Percentiles rank a stretch among this genome's conserved stretches.
These are phyloP conservation scores for Tulasnella calospora DNA, from an alignment of 768 basidiomycete genomes.

Conservation along the genomic window DNA sequence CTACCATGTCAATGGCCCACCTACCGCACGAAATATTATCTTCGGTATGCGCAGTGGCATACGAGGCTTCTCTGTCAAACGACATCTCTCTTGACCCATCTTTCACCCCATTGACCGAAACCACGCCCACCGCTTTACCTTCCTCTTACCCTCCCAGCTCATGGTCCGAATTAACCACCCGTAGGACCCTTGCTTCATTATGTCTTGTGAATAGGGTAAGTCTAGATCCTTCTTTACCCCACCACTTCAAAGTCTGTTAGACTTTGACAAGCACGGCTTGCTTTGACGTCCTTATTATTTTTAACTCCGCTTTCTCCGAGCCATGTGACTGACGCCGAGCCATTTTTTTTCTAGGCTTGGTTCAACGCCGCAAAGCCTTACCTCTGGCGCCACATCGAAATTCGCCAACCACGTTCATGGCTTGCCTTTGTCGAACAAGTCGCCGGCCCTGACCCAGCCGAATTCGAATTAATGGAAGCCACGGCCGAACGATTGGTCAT, in stretches of 20 bases:
- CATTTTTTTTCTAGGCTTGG: constrained; percentile 46
- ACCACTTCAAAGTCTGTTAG: background rate
- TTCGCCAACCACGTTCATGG: constrained; percentile 80
- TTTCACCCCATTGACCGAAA: constrained; percentile 40
- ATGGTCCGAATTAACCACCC: constrained; percentile 63
- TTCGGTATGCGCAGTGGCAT: constrained; percentile 68
- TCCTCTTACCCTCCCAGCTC: constrained; percentile 66
- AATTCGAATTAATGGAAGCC: constrained; percentile 35
- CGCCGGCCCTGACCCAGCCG: constrained; percentile 35
- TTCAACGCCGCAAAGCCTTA: constrained; percentile 80
- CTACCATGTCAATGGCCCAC: background rate
- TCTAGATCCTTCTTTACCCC: background rate
- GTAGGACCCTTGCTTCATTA: constrained; percentile 62
- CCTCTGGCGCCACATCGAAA: constrained; percentile 80
- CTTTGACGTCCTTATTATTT: background rate
- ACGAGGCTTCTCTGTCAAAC: constrained; percentile 56
- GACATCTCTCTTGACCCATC: constrained; percentile 65
- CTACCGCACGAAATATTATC: constrained; percentile 54
- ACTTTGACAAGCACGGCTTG: background rate
- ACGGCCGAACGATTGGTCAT: constrained; percentile 46
- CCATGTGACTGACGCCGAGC: background rate
- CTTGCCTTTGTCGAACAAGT: constrained; percentile 75
- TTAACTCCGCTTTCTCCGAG: background rate
- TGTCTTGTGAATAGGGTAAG: constrained; percentile 61
- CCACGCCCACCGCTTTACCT: constrained; percentile 56